Base-by-base conservation (phyloP, 2,329 filamentous ascomycete genomes). In the Verruconis gallopava region DNA sequence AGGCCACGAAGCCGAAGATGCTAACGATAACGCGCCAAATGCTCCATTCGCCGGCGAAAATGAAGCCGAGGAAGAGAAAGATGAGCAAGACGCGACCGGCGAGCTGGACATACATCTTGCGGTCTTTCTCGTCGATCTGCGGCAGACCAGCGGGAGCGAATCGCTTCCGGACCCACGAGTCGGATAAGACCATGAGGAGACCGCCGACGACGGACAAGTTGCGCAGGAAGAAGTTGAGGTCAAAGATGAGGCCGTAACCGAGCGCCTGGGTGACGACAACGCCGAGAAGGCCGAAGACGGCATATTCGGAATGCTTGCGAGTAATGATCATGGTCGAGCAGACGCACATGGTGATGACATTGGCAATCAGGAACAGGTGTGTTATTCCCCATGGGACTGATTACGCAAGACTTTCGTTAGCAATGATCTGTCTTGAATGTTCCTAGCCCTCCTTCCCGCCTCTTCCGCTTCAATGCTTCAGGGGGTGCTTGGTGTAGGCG, bases 71-170 rank as follows among this genome's bases (percentile, higher is more conserved):
- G 63, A 98, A 98, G 52, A 98, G 74, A 75, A 98, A 95, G 67
- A 98, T 96, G 54, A 98, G 72, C 50, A 98, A 73, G 25, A 98
- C 85, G 53, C 91, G 81, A 25, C 91, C 91, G 51, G 91, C 91
- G 48, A 98, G 80, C 75, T 96, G 91, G 68, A 98, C 93, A 73
- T 98, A 98, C 89, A 96, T 96, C 75, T 96, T 98, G 67, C 88
- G 84, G 64, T 98, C 91, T 77, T 96, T 96, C 72, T 98, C 91
- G 60, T 96, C 91, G 41, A 98, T 75, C 63, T 85, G 77, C 38
- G 91, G 91, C 41, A 98, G 74, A 37, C 91, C 91, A 37, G 91
- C 91, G 48, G 94, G 94, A 3, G 88, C 89, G 68, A 95, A 93
- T 62, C 79, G 84, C 77, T 96, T 96, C 66, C 88, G 82, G 49